Evolutionary conservation across 306 rosid species (phyloP), one percentile per base, ranked within the genome.

Genomic region (Rosa rugosa): DNA sequence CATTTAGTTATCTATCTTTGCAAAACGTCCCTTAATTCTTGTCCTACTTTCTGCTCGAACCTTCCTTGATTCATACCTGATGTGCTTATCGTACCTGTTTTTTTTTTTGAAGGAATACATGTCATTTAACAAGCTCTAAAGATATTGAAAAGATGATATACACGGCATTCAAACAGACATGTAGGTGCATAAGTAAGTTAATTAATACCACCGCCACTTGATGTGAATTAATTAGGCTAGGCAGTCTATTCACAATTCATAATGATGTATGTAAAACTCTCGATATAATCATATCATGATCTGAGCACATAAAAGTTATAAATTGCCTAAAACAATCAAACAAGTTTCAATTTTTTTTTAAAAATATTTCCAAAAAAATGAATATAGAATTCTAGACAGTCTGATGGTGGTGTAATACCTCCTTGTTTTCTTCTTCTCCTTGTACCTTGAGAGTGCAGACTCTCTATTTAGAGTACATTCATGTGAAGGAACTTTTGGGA

Each of bases 381-480:
- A 68, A 3, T 10, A 22, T 42, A 42, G 53, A 42, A 20, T 42
- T 16, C 45, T 27, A 45, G 16, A 69, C 11, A 69, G 31, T 41
- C 18, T 12, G 27, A 27, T 42, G 73, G 27, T 51, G 57, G 1
- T 36, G 74, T 17, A 16, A 69, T 88, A 94, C 98, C 98, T 94
- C 83, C 98, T 90, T 40, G 96, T 86, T 87, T 87, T 91, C 88
- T 85, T 94, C 89, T 94, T 94, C 87, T 90, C 92, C 87, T 94
- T 94, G 88, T 94, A 94, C 42, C 98, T 90, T 65, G 89, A 83
- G 57, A 94, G 81, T 23, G 98, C 97, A 38, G 92, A 87, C 84
- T 91, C 97, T 78, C 98, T 85, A 57, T 90, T 91, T 82, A 87
- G 94, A 77, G 84, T 89, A 12, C 79, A 63, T 69, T 93, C 98